A percentile compares a stretch with the other conserved stretches of the same genome.
phyloP scores from a whole-genome alignment of 2,329 filamentous ascomycete genomes.

The Pseudocercospora fijiensis region DNA sequence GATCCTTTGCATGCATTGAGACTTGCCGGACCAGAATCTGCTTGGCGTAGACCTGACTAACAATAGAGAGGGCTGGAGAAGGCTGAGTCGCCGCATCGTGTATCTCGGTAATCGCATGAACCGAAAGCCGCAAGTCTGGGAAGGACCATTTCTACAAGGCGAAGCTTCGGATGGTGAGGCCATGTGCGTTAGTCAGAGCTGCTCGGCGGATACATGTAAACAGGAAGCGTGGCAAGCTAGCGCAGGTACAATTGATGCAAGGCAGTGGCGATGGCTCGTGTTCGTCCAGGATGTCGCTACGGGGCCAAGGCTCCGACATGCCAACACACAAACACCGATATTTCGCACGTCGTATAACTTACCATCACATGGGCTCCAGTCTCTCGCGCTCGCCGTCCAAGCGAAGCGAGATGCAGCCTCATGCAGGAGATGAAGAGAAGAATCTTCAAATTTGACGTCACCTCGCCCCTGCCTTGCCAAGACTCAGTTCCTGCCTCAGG shows the following conservation, averaged over 20 bases:
- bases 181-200: neutral
- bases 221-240: neutral
- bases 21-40: neutral
- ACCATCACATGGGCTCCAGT: neutral
- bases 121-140: neutral
- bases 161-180: neutral
- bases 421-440: neutral
- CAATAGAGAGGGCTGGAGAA: neutral
- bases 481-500: neutral
- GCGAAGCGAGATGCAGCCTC: neutral
- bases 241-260: slow-evolving; percentile 2
- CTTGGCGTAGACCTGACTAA: neutral
- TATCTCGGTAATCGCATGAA: neutral
- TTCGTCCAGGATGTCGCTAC: neutral
- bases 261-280: slow-evolving; percentile 4
- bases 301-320: neutral
- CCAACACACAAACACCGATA: neutral
- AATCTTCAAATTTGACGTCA: slow-evolving; percentile 2
- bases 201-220: neutral
- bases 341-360: neutral
- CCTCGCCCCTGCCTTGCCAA: neutral
- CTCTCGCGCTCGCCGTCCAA: neutral
- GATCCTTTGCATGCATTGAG: neutral
- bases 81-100: neutral
- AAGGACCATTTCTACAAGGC: neutral